Conservation (phyloP, 192 early-diverging fungal genomes). For the Cetraspora pellucida region DNA sequence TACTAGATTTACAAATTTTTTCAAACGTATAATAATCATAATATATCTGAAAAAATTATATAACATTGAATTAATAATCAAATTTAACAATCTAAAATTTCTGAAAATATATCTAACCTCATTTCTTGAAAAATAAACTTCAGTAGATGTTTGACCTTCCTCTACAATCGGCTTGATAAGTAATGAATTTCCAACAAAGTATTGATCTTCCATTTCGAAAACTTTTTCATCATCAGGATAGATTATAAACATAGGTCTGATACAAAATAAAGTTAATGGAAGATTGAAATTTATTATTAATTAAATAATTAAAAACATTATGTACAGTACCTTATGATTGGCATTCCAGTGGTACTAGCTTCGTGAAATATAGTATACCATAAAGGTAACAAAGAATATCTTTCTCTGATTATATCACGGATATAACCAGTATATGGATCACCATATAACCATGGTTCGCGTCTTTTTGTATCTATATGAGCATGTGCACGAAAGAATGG, state of each 20-base stretch:
- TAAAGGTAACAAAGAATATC: conserved; percentile 89
- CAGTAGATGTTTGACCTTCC: conserved; percentile 60
- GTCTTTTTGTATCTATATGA: conserved; percentile 94
- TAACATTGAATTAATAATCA: no score
- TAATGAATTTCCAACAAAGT: conserved; percentile 85
- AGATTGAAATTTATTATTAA: no score
- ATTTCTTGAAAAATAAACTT: conserved; percentile 74
- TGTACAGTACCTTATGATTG: conserved; percentile 65
- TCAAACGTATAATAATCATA: conserved; percentile 66
- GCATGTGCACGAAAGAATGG: conserved; percentile 99
- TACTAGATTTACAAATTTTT: conserved; percentile 36
- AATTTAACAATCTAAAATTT: no score
- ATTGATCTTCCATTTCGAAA: conserved; percentile 86
- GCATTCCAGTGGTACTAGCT: conserved; percentile 70
- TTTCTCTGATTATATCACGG: conserved; percentile 74
- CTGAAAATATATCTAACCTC: conserved; percentile 31
- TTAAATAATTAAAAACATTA: no score
- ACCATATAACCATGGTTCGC: conserved; percentile 95
- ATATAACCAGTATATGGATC: conserved; percentile 81
- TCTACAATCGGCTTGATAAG: conserved; percentile 70
- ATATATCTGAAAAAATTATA: conserved; percentile 47
- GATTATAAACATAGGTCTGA: conserved; percentile 83
- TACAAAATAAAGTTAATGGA: no score
- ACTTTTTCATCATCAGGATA: conserved; percentile 78
- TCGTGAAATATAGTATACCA: conserved; percentile 92